These are phyloP conservation scores for Lomentospora prolificans DNA, from an alignment of 2,329 filamentous ascomycete species.

Conservation along the genomic window DNA sequence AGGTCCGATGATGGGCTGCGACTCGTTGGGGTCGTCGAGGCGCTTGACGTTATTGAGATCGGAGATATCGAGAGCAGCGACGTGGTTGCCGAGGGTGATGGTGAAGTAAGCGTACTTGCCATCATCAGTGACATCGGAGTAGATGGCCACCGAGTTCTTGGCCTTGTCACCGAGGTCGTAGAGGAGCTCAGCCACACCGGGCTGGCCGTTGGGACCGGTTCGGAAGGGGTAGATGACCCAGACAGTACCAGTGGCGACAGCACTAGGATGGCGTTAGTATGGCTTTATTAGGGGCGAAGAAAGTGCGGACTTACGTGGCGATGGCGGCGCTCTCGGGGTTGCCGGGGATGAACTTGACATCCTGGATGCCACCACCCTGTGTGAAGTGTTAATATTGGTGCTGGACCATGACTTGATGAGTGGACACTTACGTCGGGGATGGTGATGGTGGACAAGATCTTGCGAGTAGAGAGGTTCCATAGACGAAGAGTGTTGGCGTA, in stretches of 20 bases:
- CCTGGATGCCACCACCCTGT: slow-evolving; percentile 49
- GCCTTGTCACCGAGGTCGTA: slow-evolving; percentile 48
- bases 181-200: slow-evolving; percentile 47
- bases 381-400: too few relatives aligned
- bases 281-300: background rate
- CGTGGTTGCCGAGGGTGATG: slow-evolving; percentile 50
- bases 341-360: slow-evolving; percentile 56
- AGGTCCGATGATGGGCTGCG: slow-evolving; percentile 49
- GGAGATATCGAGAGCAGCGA: slow-evolving; percentile 51
- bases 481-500: slow-evolving; percentile 48
- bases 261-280: slow-evolving; percentile 18
- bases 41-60: slow-evolving; percentile 50
- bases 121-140: slow-evolving; percentile 49
- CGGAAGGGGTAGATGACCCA: slow-evolving; percentile 58
- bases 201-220: slow-evolving; percentile 41
- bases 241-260: slow-evolving; percentile 48
- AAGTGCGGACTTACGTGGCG: slow-evolving; percentile 30
- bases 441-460: slow-evolving; percentile 49
- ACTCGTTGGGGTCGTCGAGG: slow-evolving; percentile 48
- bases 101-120: slow-evolving; percentile 51
- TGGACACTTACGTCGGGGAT: slow-evolving; percentile 39
- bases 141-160: slow-evolving; percentile 47
- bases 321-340: slow-evolving; percentile 48
- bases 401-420: too few relatives aligned
- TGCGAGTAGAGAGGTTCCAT: slow-evolving; percentile 43